These are phyloP conservation scores for Rhizophora apiculata DNA, from an alignment of 345 rosid species.

Conservation along the genomic window DNA sequence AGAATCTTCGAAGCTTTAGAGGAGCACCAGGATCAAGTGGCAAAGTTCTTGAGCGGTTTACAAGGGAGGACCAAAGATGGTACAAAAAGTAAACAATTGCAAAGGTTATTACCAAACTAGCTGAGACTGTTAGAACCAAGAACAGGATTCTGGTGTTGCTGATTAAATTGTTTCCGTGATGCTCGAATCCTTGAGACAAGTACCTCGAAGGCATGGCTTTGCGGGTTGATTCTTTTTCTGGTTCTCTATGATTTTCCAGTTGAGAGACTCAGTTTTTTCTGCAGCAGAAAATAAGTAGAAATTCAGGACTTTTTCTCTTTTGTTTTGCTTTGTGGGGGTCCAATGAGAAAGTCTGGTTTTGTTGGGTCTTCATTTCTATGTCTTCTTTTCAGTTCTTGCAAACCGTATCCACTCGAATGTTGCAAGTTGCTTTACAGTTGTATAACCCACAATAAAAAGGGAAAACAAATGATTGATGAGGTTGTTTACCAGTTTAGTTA, in stretches of 20 bases:
- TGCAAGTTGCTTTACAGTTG: conserved; percentile 48
- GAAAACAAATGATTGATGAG: conserved; percentile 16
- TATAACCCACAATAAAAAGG: conserved; percentile 13
- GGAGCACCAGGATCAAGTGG: conserved; percentile 66
- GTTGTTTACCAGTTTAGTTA: conserved; percentile 16
- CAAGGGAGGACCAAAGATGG: conserved; percentile 64
- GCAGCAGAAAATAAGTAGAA: conserved; percentile 3
- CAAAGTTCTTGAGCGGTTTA: conserved; percentile 67
- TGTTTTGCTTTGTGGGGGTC: background rate
- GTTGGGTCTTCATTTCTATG: conserved; percentile 3
- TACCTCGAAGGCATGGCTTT: conserved; percentile 74
- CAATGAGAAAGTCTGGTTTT: background rate
- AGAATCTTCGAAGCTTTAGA: conserved; percentile 62
- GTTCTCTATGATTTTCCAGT: conserved; percentile 13
- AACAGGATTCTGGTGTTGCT: conserved; percentile 57
- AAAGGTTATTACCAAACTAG: conserved; percentile 56
- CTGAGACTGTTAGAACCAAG: conserved; percentile 64
- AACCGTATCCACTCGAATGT: conserved; percentile 47
- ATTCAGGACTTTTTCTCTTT: background rate
- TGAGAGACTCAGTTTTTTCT: conserved; percentile 11
- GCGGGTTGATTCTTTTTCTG: conserved; percentile 14
- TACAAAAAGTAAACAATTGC: conserved; percentile 73
- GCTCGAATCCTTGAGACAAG: conserved; percentile 39
- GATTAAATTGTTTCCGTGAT: conserved; percentile 36
- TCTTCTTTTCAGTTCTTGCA: conserved; percentile 6